A percentile compares a stretch with the other conserved stretches of the same genome.
These are phyloP conservation scores for Candida glucosophila DNA, from an alignment of 1,139 yeast species.

Conservation along the genomic window DNA sequence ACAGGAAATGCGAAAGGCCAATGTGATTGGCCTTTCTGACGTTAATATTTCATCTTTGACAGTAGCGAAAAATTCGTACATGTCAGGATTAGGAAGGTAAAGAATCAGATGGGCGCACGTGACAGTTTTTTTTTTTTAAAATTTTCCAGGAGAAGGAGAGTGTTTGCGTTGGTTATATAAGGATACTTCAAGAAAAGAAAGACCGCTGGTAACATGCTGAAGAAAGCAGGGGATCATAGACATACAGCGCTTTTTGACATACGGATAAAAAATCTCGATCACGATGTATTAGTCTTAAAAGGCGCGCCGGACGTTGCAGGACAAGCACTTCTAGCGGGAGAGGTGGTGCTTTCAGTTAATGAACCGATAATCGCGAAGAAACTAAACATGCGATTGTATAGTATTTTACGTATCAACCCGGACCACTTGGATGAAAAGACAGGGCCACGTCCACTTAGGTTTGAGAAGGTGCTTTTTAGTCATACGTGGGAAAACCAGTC, in stretches of 20 bases:
- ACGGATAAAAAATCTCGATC: constrained; percentile 56
- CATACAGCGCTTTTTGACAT: constrained; percentile 50
- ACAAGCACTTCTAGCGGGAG: constrained; percentile 68
- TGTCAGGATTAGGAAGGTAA: no score
- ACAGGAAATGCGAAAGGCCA: no score
- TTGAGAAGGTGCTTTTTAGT: constrained; percentile 62
- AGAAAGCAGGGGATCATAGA: constrained; percentile 10
- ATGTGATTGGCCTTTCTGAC: no score
- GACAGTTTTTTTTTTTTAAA: no score
- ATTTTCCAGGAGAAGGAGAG: no score
- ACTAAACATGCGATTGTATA: constrained; percentile 53
- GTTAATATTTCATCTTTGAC: no score
- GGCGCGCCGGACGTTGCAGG: constrained; percentile 76
- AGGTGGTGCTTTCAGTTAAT: constrained; percentile 62
- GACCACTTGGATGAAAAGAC: constrained; percentile 42
- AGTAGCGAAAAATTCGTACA: no score
- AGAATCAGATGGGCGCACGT: no score
- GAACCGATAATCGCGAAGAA: constrained; percentile 70
- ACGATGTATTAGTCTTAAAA: constrained; percentile 73
- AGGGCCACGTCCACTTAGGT: constrained; percentile 40
- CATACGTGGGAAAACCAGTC: constrained; percentile 70
- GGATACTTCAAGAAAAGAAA: no score
- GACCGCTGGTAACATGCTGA: constrained; percentile 11
- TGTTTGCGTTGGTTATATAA: no score
- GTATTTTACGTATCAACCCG: constrained; percentile 53